Percentiles rank a stretch among this genome's conserved stretches.
Evolutionary conservation across 768 basidiomycete species (phyloP).

Genomic region (Auriscalpium vulgare): DNA sequence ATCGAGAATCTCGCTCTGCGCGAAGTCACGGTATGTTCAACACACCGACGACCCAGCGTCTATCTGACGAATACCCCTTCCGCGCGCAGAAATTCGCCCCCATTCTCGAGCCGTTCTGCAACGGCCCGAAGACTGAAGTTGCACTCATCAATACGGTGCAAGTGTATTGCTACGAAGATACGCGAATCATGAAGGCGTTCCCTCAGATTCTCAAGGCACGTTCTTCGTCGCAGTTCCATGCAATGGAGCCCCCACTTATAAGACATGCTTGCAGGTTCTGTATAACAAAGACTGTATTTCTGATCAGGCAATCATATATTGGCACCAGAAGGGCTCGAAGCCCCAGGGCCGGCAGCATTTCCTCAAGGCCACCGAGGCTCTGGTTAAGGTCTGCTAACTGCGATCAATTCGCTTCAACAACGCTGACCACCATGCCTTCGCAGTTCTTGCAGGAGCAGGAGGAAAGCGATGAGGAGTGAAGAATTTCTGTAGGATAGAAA

Average conservation of each 20-base stretch:
- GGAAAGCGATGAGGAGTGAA: conserved; percentile 67
- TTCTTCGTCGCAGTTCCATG: background rate
- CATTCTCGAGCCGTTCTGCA: conserved; percentile 86
- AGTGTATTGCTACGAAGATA: conserved; percentile 94
- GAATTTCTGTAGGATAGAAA: conserved; percentile 16
- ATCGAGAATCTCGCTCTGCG: conserved; percentile 83
- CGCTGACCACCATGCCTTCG: background rate
- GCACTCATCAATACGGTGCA: conserved; percentile 93
- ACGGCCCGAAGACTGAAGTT: conserved; percentile 84
- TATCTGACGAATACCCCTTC: background rate
- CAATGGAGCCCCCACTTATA: background rate
- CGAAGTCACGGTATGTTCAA: conserved; percentile 68
- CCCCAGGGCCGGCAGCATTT: conserved; percentile 94
- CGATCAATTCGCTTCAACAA: background rate
- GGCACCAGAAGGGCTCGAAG: conserved; percentile 96
- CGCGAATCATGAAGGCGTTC: conserved; percentile 90
- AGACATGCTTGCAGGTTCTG: conserved; percentile 49
- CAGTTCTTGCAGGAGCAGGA: conserved; percentile 91
- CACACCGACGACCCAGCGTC: background rate
- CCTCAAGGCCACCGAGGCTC: conserved; percentile 75
- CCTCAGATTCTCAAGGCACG: conserved; percentile 85
- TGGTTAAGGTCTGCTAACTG: conserved; percentile 67
- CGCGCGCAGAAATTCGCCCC: conserved; percentile 63
- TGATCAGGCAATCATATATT: conserved; percentile 95
- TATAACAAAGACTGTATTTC: conserved; percentile 96